phyloP scores from a whole-genome alignment of 495 filamentous ascomycete genomes.

The Hyaloscypha bicolor region DNA sequence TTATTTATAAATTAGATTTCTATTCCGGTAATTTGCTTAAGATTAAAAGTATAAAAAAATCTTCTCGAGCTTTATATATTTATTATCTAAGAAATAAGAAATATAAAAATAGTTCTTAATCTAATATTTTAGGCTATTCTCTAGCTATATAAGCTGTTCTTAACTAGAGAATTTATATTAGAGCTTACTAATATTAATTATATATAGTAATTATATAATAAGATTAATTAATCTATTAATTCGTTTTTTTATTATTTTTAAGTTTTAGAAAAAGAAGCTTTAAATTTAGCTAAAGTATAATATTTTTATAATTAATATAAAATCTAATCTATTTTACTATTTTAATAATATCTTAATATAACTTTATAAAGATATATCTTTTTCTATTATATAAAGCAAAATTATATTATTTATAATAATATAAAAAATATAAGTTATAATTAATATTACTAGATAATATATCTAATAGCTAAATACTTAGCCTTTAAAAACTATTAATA shows the following conservation, averaged over 20 bases:
- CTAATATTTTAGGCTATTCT: constrained; percentile 15
- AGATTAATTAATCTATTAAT: constrained; percentile 17
- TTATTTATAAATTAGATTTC: constrained; percentile 44
- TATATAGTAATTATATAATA: no score
- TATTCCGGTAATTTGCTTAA: constrained; percentile 40
- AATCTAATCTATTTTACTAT: background rate
- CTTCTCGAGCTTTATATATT: constrained; percentile 27
- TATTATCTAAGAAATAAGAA: background rate
- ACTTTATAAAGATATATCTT: background rate
- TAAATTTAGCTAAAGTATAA: constrained; percentile 16
- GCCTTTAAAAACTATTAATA: constrained; percentile 1
- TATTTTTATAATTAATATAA: background rate
- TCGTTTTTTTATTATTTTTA: background rate
- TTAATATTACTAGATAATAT: background rate
- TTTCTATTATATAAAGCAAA: background rate
- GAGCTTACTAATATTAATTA: constrained; percentile 25
- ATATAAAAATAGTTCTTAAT: constrained; percentile 20
- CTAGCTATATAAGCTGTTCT: constrained; percentile 3
- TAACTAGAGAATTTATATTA: constrained; percentile 9
- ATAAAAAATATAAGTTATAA: background rate
- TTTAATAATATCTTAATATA: constrained; percentile 17
- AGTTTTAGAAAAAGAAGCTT: background rate
- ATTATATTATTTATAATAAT: constrained; percentile 7
- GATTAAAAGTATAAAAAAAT: constrained; percentile 34
- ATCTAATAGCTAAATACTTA: background rate